Evolutionary conservation across 345 rosid species (phyloP), one percentile per base, ranked within the genome.

Genomic region (Raphanus raphanistrum): DNA sequence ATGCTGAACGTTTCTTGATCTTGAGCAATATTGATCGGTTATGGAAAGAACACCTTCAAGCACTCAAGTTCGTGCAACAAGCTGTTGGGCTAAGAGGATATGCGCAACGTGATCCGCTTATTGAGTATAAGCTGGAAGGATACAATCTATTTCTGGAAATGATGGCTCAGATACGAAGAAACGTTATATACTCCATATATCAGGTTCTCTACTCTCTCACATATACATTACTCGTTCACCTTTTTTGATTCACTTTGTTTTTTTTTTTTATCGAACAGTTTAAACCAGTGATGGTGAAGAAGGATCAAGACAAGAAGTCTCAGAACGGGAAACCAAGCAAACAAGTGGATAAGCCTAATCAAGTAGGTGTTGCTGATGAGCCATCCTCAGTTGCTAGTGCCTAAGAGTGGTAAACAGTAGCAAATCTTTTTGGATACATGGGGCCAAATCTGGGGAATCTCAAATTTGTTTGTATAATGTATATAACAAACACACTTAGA

Each of bases 41-140:
- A 77, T 94, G 98, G 98, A 94, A 94, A 84, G 98, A 94, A 82
- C 98, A 94, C 73, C 84, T 94, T 79, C 98, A 92, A 81, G 95
- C 97, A 60, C 87, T 94, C 61, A 94, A 94, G 82, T 94, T 89
- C 16, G 97, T 94, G 26, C 98, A 94, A 84, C 98, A 94, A 82
- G 97, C 97, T 10, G 98, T 92, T 2, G 95, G 98, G 28, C 85
- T 94, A 41, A 90, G 98, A n/a, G 97, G 98, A 69, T 94, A 94
- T 52, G 98, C 98, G 2, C 97, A 94, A 79, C 90, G 98, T 3
- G 97, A 94, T 76, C 98, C 98, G 3, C 93, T 94, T 48, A 94
- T 94, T 2, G 97, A 94, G 79, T 94, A 94, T 71, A 92, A 94
- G 78, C 97, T 92, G 8, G 98, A 94, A 85, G 98, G 98, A 73